These are phyloP conservation scores for Phaeotremella skinneri DNA, from an alignment of 768 basidiomycete genomes.

Conservation along the genomic window DNA sequence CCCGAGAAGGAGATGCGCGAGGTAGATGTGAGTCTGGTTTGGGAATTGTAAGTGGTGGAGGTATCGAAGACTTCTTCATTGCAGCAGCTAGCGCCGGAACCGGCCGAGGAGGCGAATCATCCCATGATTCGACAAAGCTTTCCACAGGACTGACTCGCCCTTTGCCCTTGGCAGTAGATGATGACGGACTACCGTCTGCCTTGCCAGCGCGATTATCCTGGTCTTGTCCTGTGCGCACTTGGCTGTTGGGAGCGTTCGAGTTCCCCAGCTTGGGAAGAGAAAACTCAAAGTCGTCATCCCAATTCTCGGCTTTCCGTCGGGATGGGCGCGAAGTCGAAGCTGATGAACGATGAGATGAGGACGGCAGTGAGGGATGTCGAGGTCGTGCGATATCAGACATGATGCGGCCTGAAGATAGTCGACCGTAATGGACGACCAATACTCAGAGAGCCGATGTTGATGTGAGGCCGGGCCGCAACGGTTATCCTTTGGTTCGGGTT, in stretches of 20 bases:
- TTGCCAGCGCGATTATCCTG: not conserved
- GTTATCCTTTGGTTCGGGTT: too few relatives aligned
- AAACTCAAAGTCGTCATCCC: constrained; percentile 48
- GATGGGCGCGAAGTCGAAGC: not conserved
- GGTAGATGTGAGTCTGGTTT: constrained; percentile 5
- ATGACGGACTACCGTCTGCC: constrained; percentile 11
- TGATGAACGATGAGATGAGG: not conserved
- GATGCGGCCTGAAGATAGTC: too few relatives aligned
- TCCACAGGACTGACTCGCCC: constrained; percentile 4
- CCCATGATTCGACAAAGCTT: constrained; percentile 23
- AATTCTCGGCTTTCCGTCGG: constrained; percentile 34
- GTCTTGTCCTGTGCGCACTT: constrained; percentile 1
- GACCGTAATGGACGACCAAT: too few relatives aligned
- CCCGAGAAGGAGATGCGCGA: constrained; percentile 15
- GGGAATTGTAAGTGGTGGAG: constrained; percentile 19
- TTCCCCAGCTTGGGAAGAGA: constrained; percentile 17
- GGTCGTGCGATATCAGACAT: too few relatives aligned
- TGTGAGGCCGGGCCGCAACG: too few relatives aligned
- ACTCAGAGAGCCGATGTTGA: too few relatives aligned
- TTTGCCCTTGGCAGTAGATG: not conserved
- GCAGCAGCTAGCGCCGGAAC: not conserved
- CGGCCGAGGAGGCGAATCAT: constrained; percentile 25
- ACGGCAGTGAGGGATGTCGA: not conserved
- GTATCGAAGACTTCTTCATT: constrained; percentile 12
- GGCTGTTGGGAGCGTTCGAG: not conserved